These are phyloP conservation scores for Sclerotinia subarctica DNA, from an alignment of 2,329 filamentous ascomycete genomes.

Conservation along the genomic window DNA sequence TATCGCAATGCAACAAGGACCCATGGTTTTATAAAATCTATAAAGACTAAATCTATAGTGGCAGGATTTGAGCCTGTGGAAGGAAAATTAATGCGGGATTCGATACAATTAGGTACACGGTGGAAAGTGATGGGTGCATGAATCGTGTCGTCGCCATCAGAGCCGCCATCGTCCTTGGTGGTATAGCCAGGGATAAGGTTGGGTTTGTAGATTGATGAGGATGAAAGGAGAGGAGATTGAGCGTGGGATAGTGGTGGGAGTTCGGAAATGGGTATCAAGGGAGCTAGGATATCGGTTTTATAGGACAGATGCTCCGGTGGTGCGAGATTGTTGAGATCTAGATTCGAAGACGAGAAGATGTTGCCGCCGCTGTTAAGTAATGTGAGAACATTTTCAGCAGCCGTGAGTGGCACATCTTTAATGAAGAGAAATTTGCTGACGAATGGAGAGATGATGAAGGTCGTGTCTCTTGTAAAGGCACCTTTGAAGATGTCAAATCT, in stretches of 20 bases:
- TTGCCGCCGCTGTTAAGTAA: slow-evolving; percentile 55
- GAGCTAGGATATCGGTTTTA: slow-evolving; percentile 24
- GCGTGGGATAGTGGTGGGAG: background rate
- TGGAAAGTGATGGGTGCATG: slow-evolving; percentile 75
- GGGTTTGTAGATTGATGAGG: slow-evolving; percentile 37
- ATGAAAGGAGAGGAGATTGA: slow-evolving; percentile 25
- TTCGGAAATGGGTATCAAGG: slow-evolving; percentile 16
- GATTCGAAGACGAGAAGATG: slow-evolving; percentile 40
- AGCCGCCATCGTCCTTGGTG: slow-evolving; percentile 78
- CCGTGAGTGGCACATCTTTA: slow-evolving; percentile 74
- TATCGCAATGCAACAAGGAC: slow-evolving; percentile 70
- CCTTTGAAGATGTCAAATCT: slow-evolving; percentile 96
- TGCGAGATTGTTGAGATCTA: slow-evolving; percentile 37
- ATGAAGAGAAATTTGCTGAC: slow-evolving; percentile 73
- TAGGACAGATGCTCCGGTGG: slow-evolving; percentile 37
- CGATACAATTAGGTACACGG: slow-evolving; percentile 77
- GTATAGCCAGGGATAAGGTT: slow-evolving; percentile 71
- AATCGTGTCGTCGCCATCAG: slow-evolving; percentile 85
- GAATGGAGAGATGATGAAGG: slow-evolving; percentile 86
- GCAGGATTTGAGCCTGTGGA: slow-evolving; percentile 52
- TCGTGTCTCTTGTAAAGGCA: slow-evolving; percentile 81
- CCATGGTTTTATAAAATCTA: slow-evolving; percentile 86
- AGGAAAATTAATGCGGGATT: slow-evolving; percentile 64
- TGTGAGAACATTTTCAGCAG: slow-evolving; percentile 66
- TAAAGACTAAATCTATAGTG: slow-evolving; percentile 81